A percentile compares a stretch with the other conserved stretches of the same genome.
Evolutionary conservation across 1,284 basidiomycete genomes (phyloP).

Genomic region (Ustilago loliicola): DNA sequence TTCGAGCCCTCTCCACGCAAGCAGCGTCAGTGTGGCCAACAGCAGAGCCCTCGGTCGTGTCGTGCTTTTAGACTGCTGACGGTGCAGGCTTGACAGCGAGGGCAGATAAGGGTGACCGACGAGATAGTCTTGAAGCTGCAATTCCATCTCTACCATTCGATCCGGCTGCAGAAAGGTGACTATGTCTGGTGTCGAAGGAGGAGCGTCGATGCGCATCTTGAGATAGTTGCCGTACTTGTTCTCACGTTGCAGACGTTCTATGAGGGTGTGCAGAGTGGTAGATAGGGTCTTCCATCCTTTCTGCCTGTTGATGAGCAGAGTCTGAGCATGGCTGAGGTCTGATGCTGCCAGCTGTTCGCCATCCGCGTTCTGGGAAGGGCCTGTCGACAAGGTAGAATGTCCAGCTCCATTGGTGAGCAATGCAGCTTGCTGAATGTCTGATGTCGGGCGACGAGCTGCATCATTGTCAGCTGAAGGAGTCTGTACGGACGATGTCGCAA

Average conservation of each 20-base stretch:
- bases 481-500: neutral
- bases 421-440: neutral
- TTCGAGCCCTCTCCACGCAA: constrained; percentile 11
- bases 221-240: constrained; percentile 20
- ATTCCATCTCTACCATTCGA: neutral
- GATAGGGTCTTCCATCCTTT: constrained; percentile 24
- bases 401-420: neutral
- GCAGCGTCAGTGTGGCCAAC: constrained; percentile 25
- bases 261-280: constrained; percentile 13
- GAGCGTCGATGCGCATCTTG: constrained; percentile 21
- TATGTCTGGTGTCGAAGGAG: constrained; percentile 24
- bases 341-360: constrained; percentile 24
- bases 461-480: neutral
- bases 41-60: constrained; percentile 27
- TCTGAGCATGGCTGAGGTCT: constrained; percentile 23
- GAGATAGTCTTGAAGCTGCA: constrained; percentile 25
- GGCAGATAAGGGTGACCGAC: constrained; percentile 38
- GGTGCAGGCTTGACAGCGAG: constrained; percentile 8
- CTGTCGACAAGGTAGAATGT: neutral
- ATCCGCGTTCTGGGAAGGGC: neutral
- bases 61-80: constrained; percentile 6
- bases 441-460: neutral
- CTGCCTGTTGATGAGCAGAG: constrained; percentile 17
- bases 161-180: constrained; percentile 11
- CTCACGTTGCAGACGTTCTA: constrained; percentile 20